Evolutionary conservation across 2,329 filamentous ascomycete genomes (phyloP).

Genomic region (Thelonectria rubi): DNA sequence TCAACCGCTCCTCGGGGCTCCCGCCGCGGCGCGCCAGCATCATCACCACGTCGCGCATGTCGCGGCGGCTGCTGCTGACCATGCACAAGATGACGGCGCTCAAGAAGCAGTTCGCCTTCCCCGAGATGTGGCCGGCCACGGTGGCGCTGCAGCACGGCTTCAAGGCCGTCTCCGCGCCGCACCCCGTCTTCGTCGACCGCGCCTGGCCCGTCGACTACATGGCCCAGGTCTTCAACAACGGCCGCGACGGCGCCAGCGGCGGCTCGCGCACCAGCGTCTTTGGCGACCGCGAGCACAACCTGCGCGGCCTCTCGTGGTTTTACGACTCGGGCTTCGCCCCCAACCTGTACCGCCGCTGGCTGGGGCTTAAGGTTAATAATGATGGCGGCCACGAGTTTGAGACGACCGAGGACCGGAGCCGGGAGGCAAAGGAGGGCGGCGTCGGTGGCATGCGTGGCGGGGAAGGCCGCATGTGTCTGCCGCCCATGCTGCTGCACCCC

Average conservation of each 20-base stretch:
- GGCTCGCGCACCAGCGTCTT: slow-evolving; percentile 77
- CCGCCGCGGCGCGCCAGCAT: slow-evolving; percentile 83
- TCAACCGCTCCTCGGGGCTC: slow-evolving; percentile 69
- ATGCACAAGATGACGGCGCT: slow-evolving; percentile 93
- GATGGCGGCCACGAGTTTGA: slow-evolving; percentile 83
- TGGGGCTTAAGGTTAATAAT: slow-evolving; percentile 82
- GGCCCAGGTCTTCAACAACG: slow-evolving; percentile 81
- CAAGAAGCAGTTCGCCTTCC: slow-evolving; percentile 89
- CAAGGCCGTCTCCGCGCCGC: slow-evolving; percentile 91
- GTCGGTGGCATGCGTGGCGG: slow-evolving; percentile 68
- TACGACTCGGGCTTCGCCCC: slow-evolving; percentile 86
- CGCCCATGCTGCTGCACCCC: slow-evolving; percentile 89
- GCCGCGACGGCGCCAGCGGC: slow-evolving; percentile 77
- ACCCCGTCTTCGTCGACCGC: slow-evolving; percentile 87
- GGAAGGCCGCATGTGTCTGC: slow-evolving; percentile 89
- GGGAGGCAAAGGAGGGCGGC: slow-evolving; percentile 57
- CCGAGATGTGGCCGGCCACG: slow-evolving; percentile 95
- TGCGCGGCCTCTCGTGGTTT: slow-evolving; percentile 88
- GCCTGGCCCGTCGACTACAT: slow-evolving; percentile 84
- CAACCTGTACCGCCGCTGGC: slow-evolving; percentile 85
- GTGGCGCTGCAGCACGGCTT: slow-evolving; percentile 89
- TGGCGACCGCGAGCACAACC: slow-evolving; percentile 88
- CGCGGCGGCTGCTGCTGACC: slow-evolving; percentile 76
- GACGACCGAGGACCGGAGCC: slow-evolving; percentile 62
- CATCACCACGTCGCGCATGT: slow-evolving; percentile 87